Conservation (phyloP, 2,329 filamentous ascomycete genomes). For the Cladophialophora carrionii region DNA sequence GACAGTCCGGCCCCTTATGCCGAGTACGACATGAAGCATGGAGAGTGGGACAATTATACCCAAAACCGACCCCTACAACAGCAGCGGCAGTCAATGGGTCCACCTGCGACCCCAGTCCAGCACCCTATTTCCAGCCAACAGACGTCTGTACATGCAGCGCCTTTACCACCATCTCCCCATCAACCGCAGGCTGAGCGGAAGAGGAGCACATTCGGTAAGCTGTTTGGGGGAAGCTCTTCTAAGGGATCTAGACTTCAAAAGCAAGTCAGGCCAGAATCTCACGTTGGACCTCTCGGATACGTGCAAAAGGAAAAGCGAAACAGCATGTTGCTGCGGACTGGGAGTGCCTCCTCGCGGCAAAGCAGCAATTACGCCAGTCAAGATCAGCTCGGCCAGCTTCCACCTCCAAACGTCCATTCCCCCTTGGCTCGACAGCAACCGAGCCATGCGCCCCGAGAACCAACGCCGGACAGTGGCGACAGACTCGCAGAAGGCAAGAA, state of each 20-base stretch:
- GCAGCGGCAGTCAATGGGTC: constrained; percentile 24
- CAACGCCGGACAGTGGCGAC: constrained; percentile 17
- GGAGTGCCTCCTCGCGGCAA: constrained; percentile 33
- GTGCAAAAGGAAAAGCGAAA: constrained; percentile 28
- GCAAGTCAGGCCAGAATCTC: constrained; percentile 7
- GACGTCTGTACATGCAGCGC: not conserved
- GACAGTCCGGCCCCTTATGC: not conserved
- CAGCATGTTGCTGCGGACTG: constrained; percentile 27
- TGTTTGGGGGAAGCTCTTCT: constrained; percentile 27
- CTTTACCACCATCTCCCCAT: not conserved
- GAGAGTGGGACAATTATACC: constrained; percentile 4
- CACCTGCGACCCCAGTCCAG: constrained; percentile 13
- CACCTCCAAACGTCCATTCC: constrained; percentile 17
- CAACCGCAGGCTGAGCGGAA: constrained; percentile 14
- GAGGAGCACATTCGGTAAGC: constrained; percentile 28
- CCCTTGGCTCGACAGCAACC: constrained; percentile 22
- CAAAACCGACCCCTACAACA: constrained; percentile 7
- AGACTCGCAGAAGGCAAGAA: constrained; percentile 30
- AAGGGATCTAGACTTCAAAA: constrained; percentile 32
- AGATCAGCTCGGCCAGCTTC: constrained; percentile 29
- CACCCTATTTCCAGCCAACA: not conserved
- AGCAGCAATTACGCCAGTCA: constrained; percentile 23
- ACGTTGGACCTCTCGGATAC: constrained; percentile 6
- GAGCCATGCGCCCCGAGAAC: constrained; percentile 17
- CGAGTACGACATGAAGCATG: constrained; percentile 23